Evolutionary conservation across 768 basidiomycete genomes (phyloP).

Genomic region (Pisolithus marmoratus): DNA sequence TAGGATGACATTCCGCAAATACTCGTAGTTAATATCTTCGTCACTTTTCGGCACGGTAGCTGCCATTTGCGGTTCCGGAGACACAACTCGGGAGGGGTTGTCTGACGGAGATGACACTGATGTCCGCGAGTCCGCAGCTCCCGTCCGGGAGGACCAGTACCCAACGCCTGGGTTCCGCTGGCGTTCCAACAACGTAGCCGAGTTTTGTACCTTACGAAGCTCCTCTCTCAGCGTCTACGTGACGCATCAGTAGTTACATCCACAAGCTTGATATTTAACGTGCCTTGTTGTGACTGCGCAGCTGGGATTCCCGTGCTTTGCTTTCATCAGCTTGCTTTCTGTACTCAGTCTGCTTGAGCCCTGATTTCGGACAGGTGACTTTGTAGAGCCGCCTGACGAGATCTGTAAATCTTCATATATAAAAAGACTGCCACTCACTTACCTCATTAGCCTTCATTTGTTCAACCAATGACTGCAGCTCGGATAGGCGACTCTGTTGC

Average conservation of each 20-base stretch:
- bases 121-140: slow-evolving; percentile 28
- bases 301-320: slow-evolving; percentile 61
- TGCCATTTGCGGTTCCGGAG: slow-evolving; percentile 31
- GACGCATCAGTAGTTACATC: slow-evolving; percentile 4
- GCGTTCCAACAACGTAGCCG: slow-evolving; percentile 81
- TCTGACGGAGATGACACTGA: slow-evolving; percentile 41
- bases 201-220: slow-evolving; percentile 91
- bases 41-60: slow-evolving; percentile 43
- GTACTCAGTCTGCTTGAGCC: slow-evolving; percentile 43
- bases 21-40: slow-evolving; percentile 94
- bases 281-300: slow-evolving; percentile 78
- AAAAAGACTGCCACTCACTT: slow-evolving; percentile 8
- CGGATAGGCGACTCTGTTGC: slow-evolving; percentile 48
- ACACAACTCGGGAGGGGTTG: slow-evolving; percentile 29
- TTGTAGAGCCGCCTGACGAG: slow-evolving; percentile 38
- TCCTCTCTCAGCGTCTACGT: slow-evolving; percentile 85
- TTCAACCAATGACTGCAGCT: slow-evolving; percentile 46
- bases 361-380: slow-evolving; percentile 45
- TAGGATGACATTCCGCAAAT: slow-evolving; percentile 90
- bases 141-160: slow-evolving; percentile 67
- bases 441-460: slow-evolving; percentile 62
- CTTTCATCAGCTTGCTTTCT: slow-evolving; percentile 71
- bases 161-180: slow-evolving; percentile 93
- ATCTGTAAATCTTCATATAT: slow-evolving; percentile 1
- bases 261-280: slow-evolving; percentile 4